These are phyloP conservation scores for Vitis vinifera DNA, from an alignment of 164 flowering plant genomes.

Conservation along the genomic window DNA sequence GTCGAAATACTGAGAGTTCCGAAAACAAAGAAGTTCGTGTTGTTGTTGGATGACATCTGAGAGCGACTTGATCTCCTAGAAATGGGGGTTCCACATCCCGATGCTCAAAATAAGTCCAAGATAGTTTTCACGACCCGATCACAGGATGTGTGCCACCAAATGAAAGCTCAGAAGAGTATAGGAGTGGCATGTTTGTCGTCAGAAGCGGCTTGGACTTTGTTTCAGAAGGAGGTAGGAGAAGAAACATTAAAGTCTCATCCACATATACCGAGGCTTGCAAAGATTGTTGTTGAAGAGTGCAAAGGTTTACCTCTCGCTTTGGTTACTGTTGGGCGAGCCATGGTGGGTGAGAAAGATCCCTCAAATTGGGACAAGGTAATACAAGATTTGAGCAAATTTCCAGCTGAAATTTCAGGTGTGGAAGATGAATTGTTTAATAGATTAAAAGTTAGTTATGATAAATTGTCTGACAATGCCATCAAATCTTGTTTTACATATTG, in stretches of 20 bases:
- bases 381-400: neutral
- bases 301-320: conserved; percentile 21
- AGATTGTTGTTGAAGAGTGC: conserved; percentile 5
- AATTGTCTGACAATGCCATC: neutral
- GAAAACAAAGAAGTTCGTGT: neutral
- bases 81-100: conserved; percentile 1
- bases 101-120: neutral
- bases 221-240: conserved; percentile 11
- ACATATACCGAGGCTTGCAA: conserved; percentile 3
- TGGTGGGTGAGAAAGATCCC: conserved; percentile 10
- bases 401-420: conserved; percentile 13
- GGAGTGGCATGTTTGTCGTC: conserved; percentile 1
- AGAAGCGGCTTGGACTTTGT: conserved; percentile 18
- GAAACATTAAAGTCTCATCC: conserved; percentile 5
- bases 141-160: conserved; percentile 8
- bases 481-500: conserved; percentile 14
- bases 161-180: conserved; percentile 13
- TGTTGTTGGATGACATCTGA: conserved; percentile 16
- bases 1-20: neutral
- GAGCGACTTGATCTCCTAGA: neutral
- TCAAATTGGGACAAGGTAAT: conserved; percentile 13
- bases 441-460: conserved; percentile 17
- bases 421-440: neutral
- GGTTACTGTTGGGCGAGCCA: conserved; percentile 9
- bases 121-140: conserved; percentile 6